A percentile compares a stretch with the other conserved stretches of the same genome.
Conservation (phyloP, 2,329 filamentous ascomycete species). For the Aspergillus sp. region DNA sequence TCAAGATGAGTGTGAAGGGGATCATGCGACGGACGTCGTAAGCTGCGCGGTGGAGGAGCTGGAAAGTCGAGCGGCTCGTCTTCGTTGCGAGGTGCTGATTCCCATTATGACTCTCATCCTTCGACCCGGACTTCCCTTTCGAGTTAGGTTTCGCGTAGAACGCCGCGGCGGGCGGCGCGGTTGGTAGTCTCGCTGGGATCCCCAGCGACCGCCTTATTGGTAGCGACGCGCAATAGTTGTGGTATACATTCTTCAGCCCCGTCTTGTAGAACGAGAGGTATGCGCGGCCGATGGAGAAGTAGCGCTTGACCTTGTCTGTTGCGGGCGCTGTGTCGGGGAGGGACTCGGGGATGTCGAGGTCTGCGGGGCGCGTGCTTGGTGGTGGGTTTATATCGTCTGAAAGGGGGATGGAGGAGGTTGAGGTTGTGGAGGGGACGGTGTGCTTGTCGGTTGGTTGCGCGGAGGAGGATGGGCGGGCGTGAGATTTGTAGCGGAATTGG, state of each 20-base stretch:
- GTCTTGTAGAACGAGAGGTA: conserved; percentile 88
- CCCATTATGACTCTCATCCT: not conserved
- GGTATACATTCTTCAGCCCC: conserved; percentile 74
- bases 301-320: conserved; percentile 36
- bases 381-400: conserved; percentile 68
- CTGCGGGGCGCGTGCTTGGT: conserved; percentile 71
- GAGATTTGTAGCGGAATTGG: conserved; percentile 22
- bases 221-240: conserved; percentile 59
- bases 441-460: conserved; percentile 19
- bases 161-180: conserved; percentile 29
- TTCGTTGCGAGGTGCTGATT: not conserved
- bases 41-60: conserved; percentile 69
- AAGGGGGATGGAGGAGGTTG: conserved; percentile 25
- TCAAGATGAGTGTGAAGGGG: conserved; percentile 73
- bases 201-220: conserved; percentile 37
- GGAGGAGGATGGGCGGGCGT: conserved; percentile 26
- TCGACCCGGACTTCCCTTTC: not conserved
- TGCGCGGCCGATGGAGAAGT: conserved; percentile 66
- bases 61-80: conserved; percentile 69
- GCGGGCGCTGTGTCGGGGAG: conserved; percentile 49
- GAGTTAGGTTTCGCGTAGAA: conserved; percentile 1
- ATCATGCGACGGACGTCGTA: conserved; percentile 80
- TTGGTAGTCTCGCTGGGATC: conserved; percentile 39
- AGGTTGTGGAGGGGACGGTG: conserved; percentile 23
- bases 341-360: conserved; percentile 66